phyloP scores from a whole-genome alignment of 805 yeast genomes.

The Blastobotrys parvus region DNA sequence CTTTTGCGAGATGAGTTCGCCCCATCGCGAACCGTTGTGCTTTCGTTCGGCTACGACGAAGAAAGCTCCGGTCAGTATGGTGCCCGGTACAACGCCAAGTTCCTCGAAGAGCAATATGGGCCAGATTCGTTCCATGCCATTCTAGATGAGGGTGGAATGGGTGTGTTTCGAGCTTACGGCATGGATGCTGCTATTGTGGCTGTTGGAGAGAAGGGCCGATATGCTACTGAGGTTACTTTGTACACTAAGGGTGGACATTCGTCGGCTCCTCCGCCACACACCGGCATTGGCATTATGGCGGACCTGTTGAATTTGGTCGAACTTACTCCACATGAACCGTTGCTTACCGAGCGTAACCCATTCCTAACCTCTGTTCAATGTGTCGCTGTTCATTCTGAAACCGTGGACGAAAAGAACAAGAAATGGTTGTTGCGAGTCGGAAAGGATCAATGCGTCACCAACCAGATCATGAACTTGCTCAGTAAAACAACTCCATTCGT shows the following conservation, averaged over 20 bases:
- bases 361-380: slow-evolving; percentile 51
- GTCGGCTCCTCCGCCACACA: slow-evolving; percentile 73
- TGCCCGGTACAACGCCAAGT: slow-evolving; percentile 44
- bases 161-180: slow-evolving; percentile 35
- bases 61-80: slow-evolving; percentile 60
- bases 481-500: not conserved
- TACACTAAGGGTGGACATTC: slow-evolving; percentile 73
- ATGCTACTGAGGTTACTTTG: slow-evolving; percentile 42
- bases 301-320: slow-evolving; percentile 52
- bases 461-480: slow-evolving; percentile 3
- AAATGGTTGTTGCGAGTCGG: slow-evolving; percentile 14
- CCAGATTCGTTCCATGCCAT: slow-evolving; percentile 49
- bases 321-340: slow-evolving; percentile 43
- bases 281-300: slow-evolving; percentile 66
- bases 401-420: slow-evolving; percentile 23
- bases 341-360: slow-evolving; percentile 50
- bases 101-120: slow-evolving; percentile 50
- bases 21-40: slow-evolving; percentile 53
- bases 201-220: slow-evolving; percentile 55
- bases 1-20: slow-evolving; percentile 42
- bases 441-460: slow-evolving; percentile 2
- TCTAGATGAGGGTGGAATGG: slow-evolving; percentile 61
- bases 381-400: slow-evolving; percentile 43
- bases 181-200: slow-evolving; percentile 45
- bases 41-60: slow-evolving; percentile 75